A percentile compares a stretch with the other conserved stretches of the same genome.
phyloP scores from a whole-genome alignment of 139 green algal genomes.

The Chlamydomonas sphaeroides region DNA sequence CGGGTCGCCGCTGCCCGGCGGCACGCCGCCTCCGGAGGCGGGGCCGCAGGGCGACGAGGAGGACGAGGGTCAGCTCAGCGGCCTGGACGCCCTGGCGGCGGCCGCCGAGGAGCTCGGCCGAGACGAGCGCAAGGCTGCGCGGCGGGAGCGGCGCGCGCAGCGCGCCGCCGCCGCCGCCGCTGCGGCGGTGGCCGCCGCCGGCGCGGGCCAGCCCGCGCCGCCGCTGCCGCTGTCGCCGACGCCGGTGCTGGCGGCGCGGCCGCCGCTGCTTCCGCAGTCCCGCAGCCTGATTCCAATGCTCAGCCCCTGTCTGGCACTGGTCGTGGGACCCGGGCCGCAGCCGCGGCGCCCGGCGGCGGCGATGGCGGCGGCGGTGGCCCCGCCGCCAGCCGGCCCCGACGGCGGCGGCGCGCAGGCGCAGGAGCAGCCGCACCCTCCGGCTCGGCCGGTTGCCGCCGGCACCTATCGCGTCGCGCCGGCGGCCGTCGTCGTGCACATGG shows the following conservation, averaged over 20 bases:
- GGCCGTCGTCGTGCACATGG: background rate
- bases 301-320: background rate
- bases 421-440: too few species aligned
- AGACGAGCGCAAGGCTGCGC: background rate
- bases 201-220: background rate
- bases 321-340: background rate
- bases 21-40: background rate
- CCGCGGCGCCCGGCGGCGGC: background rate
- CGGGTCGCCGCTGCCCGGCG: background rate
- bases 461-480: background rate
- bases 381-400: too few species aligned
- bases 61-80: background rate
- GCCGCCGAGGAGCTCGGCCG: conserved; percentile 14
- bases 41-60: background rate
- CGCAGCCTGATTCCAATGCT: background rate
- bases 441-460: background rate
- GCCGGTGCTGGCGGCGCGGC: background rate
- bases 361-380: too few species aligned
- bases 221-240: background rate
- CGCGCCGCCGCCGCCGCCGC: background rate
- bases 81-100: conserved; percentile 23
- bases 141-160: background rate
- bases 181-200: background rate
- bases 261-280: too few species aligned
- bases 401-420: too few species aligned